Evolutionary conservation across 2,329 filamentous ascomycete species (phyloP), one percentile per base, ranked within the genome.

Genomic region (Annulohypoxylon truncatum): DNA sequence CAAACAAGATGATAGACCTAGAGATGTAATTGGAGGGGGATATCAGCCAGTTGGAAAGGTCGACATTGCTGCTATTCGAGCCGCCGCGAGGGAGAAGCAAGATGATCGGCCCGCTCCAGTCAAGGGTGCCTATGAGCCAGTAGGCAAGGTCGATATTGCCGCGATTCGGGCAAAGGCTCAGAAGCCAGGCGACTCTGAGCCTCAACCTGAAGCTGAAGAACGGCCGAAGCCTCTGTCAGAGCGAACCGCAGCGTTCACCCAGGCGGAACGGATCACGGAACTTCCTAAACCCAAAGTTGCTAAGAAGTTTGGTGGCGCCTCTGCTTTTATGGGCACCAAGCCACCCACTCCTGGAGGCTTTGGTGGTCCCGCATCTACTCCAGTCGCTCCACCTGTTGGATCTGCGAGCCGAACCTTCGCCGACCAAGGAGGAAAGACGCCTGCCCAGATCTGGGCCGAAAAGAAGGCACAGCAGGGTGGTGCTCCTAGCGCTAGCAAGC

Each of bases 11-110:
- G 83, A 87, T 50, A 78, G 80, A 31, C 72, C 79, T 33, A 70
- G 75, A 22, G 91, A 94, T 75, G 87, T 97, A 18, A 89, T 98
- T 54, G 92, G 82, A 75, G 96, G 96, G 46, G 91, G 87, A 13
- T 99, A 99, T 79, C 93, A 97, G 78, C 96, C 96, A 18, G 83
- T 99, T 73, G 96, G 96, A 61, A 98, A 97, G 82, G 92, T 99
- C n/a, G 94, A 99, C 75, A 98, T 99, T 80, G 92, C 91, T 22
- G 94, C 93, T 35, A 91, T 99, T 71, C 89, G 96, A 68, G 90
- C 84, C 77, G 93, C 86, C 82, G 94, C 81, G 76, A 90, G 84
- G 83, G 90, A 83, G 73, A 84, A 78, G 79, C 85, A 85, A 47
- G 93, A 97, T 75, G 92, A 97, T 71, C 86, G 94, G 59, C 96